These are phyloP conservation scores for Solanum bulbocastanum DNA, from an alignment of 257 asterid species.

Conservation along the genomic window DNA sequence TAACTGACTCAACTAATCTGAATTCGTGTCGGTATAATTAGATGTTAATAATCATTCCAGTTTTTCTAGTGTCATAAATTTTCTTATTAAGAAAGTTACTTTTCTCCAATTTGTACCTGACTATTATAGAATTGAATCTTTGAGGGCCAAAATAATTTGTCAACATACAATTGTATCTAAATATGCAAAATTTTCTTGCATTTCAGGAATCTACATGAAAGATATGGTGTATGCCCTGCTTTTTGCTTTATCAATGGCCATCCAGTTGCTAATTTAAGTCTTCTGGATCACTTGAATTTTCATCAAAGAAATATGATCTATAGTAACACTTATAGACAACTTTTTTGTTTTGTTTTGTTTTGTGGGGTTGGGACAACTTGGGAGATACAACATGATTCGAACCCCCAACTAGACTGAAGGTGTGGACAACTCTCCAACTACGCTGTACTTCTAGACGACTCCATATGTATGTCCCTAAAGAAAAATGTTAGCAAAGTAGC, in stretches of 20 bases:
- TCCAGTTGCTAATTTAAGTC: not conserved
- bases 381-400: not conserved
- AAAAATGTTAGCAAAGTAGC: not conserved
- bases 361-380: not conserved
- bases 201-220: conserved; percentile 2
- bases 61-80: not conserved
- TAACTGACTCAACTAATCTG: not conserved
- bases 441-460: not conserved
- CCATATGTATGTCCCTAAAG: not conserved
- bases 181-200: not conserved
- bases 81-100: not conserved
- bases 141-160: not conserved
- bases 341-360: not conserved
- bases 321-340: not conserved
- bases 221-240: not conserved
- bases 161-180: not conserved
- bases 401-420: not conserved
- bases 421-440: not conserved
- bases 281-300: not conserved
- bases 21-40: not conserved
- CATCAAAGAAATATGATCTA: not conserved
- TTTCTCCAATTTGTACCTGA: not conserved
- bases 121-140: not conserved
- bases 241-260: not conserved
- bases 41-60: not conserved